phyloP scores from a whole-genome alignment of 192 early-diverging fungal species.

The Allomyces javanicus region DNA sequence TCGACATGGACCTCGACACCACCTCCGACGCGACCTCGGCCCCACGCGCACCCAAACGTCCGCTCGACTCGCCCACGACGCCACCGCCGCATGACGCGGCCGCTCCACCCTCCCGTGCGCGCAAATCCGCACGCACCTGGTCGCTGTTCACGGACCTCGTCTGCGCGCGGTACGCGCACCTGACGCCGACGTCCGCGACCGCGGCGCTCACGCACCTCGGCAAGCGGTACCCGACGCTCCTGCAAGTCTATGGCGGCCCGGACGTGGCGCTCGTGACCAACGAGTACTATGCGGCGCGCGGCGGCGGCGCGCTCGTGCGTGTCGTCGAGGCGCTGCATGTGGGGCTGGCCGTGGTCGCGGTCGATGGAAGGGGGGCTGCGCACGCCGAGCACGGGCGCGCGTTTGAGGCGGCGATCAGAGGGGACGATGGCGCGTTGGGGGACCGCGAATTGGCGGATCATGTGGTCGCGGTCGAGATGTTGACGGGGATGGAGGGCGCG shows the following conservation, averaged over 20 bases:
- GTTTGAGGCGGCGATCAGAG: constrained; percentile 34
- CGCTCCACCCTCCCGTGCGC: too few species aligned
- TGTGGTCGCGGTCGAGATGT: constrained; percentile 28
- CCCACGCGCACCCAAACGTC: too few species aligned
- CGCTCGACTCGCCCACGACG: too few species aligned
- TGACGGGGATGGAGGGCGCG: constrained; percentile 17
- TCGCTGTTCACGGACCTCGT: too few species aligned
- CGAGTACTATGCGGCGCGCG: constrained; percentile 42
- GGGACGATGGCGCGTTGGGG: constrained; percentile 23
- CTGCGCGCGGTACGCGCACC: too few species aligned
- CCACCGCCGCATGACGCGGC: too few species aligned
- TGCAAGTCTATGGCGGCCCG: constrained; percentile 54
- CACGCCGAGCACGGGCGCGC: constrained; percentile 28
- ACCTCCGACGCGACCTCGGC: too few species aligned
- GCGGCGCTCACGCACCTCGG: too few species aligned
- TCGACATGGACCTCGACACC: too few species aligned
- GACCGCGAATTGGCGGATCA: constrained; percentile 41
- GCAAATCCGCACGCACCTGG: too few species aligned
- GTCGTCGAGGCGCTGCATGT: constrained; percentile 9
- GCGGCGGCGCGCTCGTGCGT: constrained; percentile 35
- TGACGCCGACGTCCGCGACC: too few species aligned
- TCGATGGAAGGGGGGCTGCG: constrained; percentile 44
- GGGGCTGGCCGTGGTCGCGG: constrained; percentile 33
- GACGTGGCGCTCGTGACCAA: constrained; percentile 52
- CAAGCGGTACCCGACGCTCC: constrained; percentile 28